Evolutionary conservation across 2,329 filamentous ascomycete genomes (phyloP).

Genomic region (Alternaria gansuensis): DNA sequence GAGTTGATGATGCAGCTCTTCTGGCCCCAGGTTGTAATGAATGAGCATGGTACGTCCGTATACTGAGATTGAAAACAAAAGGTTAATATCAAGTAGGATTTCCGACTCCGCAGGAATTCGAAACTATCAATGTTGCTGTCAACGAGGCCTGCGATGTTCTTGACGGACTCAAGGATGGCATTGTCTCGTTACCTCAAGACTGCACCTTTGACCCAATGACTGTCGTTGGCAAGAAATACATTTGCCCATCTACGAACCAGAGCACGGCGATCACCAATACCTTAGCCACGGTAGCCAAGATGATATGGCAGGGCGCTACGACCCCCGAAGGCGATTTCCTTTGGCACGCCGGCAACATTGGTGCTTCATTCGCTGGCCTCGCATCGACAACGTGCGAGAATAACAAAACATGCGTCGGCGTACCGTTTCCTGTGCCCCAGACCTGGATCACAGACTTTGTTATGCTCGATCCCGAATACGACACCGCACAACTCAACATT

Average conservation of each 20-base stretch:
- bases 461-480: conserved; percentile 22
- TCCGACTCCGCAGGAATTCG: conserved; percentile 33
- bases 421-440: conserved; percentile 19
- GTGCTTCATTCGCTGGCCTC: conserved; percentile 15
- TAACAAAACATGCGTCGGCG: conserved; percentile 22
- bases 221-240: conserved; percentile 25
- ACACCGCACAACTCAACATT: conserved; percentile 15
- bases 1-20: conserved; percentile 28
- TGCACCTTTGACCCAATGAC: conserved; percentile 36
- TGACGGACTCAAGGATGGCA: conserved; percentile 46
- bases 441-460: conserved; percentile 28
- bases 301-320: conserved; percentile 27
- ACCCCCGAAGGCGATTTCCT: conserved; percentile 23
- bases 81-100: conserved; percentile 8
- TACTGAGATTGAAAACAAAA: neutral
- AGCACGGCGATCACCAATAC: conserved; percentile 18
- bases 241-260: conserved; percentile 16
- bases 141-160: conserved; percentile 37
- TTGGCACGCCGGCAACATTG: conserved; percentile 24
- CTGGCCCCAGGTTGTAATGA: conserved; percentile 42
- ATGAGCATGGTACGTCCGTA: conserved; percentile 25
- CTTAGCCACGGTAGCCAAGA: conserved; percentile 22
- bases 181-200: conserved; percentile 30
- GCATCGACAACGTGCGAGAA: conserved; percentile 24
- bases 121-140: conserved; percentile 25